Base-by-base conservation (phyloP, 225 moss, liverwort and hornwort genomes). In the Polytrichum formosum region DNA sequence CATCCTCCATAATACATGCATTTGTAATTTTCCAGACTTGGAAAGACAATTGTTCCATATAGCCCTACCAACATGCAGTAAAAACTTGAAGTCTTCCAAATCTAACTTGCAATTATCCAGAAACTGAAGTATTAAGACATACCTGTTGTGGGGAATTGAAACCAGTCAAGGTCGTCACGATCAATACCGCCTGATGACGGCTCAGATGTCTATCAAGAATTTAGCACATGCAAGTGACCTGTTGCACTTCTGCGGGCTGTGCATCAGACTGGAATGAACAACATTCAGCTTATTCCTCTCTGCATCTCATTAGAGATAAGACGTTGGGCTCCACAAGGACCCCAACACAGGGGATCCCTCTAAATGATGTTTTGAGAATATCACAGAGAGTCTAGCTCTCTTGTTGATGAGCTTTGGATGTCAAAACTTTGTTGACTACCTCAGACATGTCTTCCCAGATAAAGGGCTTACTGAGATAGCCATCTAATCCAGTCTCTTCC, bases 381-480 rank as follows among this genome's bases (percentile, higher is more conserved):
- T 58, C 58, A 55, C 19, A 23, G 20, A 23, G 9, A 20, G 63
- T 65, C 35, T 72, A 77, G 68, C 58, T 33, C 26, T 30, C 66
- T 67, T 22, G 21, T 64, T 72, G 54, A 20, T 70, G 72, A 31
- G 59, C 59, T 76, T 87, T 81, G 31, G 46, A 74, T 59, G 83
- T 86, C 64, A 88, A 76, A 58, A 93, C 87, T 78, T 86, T 84
- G 25, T 89, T 89, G 20, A 93, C 82, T 66, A 93, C 83, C 71
- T 73, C 78, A 64, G 89, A 90, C 84, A 97, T 90, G 64, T 83
- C 79, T 53, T 91, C 93, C 96, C 93, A 97, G 13, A 81, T 83
- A 54, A 97, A 92, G 72, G 93, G 96, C 74, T 97, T 97, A 76
- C 89, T 88, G 16, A 97, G 88, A 69, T 92, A 97, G 53, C 96